Percentiles rank a stretch among this genome's conserved stretches.
phyloP scores from a whole-genome alignment of 768 basidiomycete species.

The Boletellus ananas region DNA sequence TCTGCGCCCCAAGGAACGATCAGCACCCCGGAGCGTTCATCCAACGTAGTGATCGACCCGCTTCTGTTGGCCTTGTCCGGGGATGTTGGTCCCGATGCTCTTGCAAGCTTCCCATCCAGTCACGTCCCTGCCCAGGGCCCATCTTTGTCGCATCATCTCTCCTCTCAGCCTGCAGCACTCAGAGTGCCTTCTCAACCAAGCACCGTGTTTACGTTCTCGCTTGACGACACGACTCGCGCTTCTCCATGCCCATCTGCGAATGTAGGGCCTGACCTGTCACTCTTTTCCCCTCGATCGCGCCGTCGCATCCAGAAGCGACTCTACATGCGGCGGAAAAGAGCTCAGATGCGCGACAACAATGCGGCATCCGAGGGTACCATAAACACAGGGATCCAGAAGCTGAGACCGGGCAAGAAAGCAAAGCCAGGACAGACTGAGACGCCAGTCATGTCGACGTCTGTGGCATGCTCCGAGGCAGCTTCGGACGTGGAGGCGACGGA shows the following conservation, averaged over 20 bases:
- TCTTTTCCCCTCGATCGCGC: constrained; percentile 46
- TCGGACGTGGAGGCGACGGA: constrained; percentile 9
- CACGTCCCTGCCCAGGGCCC: background rate
- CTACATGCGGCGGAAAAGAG: constrained; percentile 71
- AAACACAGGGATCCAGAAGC: constrained; percentile 16
- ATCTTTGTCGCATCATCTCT: background rate
- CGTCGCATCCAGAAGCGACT: constrained; percentile 58
- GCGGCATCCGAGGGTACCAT: background rate
- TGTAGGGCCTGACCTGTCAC: constrained; percentile 15
- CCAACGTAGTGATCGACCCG: constrained; percentile 30
- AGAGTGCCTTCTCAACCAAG: background rate
- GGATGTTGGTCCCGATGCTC: background rate
- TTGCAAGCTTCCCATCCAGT: background rate
- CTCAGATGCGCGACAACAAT: constrained; percentile 39
- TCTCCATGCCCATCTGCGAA: background rate
- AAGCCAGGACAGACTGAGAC: constrained; percentile 4
- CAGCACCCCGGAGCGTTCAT: background rate
- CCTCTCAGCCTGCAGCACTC: background rate
- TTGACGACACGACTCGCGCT: background rate
- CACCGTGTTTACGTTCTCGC: background rate
- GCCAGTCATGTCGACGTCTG: constrained; percentile 4
- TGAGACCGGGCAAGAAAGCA: constrained; percentile 38
- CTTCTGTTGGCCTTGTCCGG: constrained; percentile 27
- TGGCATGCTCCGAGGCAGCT: constrained; percentile 4
- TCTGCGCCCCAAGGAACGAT: background rate